Percentiles rank a stretch among this genome's conserved stretches.
These are phyloP conservation scores for Alliaria petiolata DNA, from an alignment of 345 rosid genomes.

Conservation along the genomic window DNA sequence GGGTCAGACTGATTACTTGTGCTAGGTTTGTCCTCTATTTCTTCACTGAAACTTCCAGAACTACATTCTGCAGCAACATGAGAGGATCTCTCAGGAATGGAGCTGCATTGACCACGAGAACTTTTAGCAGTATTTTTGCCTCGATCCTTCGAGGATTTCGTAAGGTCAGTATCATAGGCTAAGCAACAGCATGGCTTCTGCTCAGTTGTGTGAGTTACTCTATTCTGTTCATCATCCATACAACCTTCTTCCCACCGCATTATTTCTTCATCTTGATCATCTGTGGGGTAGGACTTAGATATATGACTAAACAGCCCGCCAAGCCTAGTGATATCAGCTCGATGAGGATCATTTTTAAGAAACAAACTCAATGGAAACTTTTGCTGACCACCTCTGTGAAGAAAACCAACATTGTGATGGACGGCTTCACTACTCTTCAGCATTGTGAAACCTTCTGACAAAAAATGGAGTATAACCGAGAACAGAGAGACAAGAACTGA, in stretches of 20 bases:
- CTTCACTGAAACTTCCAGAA: conserved; percentile 72
- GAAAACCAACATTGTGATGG: conserved; percentile 59
- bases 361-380: conserved; percentile 78
- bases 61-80: conserved; percentile 85
- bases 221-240: conserved; percentile 73
- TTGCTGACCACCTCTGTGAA: conserved; percentile 93
- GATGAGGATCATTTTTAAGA: conserved; percentile 74
- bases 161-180: conserved; percentile 60
- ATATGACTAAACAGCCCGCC: conserved; percentile 91
- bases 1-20: conserved; percentile 83
- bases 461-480: conserved; percentile 78
- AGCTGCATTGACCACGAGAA: conserved; percentile 56
- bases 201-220: conserved; percentile 69
- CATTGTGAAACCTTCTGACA: conserved; percentile 81
- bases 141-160: conserved; percentile 60
- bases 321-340: conserved; percentile 81
- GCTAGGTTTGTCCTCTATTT: conserved; percentile 89
- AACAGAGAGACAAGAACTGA: conserved; percentile 88
- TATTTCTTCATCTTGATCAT: conserved; percentile 63
- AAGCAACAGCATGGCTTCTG: conserved; percentile 96
- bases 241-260: conserved; percentile 97
- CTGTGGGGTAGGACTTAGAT: conserved; percentile 61
- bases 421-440: conserved; percentile 45
- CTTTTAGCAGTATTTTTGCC: conserved; percentile 50
- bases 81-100: conserved; percentile 79